phyloP scores from a whole-genome alignment of 306 rosid genomes.

The Sophora flavescens region DNA sequence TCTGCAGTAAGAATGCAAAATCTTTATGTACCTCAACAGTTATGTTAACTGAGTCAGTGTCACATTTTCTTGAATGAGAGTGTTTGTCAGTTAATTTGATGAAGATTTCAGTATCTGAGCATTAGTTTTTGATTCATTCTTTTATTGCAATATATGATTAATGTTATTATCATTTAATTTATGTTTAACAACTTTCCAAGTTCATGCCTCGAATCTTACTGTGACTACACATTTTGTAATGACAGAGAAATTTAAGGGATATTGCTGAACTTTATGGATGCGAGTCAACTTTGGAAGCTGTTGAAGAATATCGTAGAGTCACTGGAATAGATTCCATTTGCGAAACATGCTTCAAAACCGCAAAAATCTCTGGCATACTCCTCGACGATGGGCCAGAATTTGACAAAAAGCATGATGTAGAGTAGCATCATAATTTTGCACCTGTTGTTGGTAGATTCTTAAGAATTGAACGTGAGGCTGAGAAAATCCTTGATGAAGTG shows the following conservation, averaged over 20 bases:
- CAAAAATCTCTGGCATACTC: constrained; percentile 72
- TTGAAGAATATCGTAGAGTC: constrained; percentile 72
- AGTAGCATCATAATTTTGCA: constrained; percentile 70
- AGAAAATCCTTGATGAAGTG: constrained; percentile 76
- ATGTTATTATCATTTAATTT: background rate
- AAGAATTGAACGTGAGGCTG: constrained; percentile 82
- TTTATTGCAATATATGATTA: background rate
- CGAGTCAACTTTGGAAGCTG: constrained; percentile 61
- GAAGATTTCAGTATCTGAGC: background rate
- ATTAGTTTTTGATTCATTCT: constrained; percentile 6
- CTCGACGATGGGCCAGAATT: constrained; percentile 80
- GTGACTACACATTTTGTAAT: constrained; percentile 33
- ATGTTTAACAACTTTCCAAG: background rate
- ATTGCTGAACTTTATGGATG: constrained; percentile 75
- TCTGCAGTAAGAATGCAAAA: too few relatives aligned
- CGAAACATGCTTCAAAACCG: constrained; percentile 79
- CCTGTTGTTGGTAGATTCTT: constrained; percentile 83
- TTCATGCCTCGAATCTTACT: constrained; percentile 25
- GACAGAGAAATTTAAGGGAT: constrained; percentile 85
- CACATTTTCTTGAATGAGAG: too few relatives aligned
- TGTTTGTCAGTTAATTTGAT: background rate
- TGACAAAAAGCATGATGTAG: constrained; percentile 65
- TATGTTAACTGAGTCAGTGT: too few relatives aligned
- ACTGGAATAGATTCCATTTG: constrained; percentile 70
- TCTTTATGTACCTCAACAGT: too few relatives aligned